Percentiles rank a stretch among this genome's conserved stretches.
Evolutionary conservation across 768 basidiomycete species (phyloP).

Genomic region (Psilocybe tampanensis): DNA sequence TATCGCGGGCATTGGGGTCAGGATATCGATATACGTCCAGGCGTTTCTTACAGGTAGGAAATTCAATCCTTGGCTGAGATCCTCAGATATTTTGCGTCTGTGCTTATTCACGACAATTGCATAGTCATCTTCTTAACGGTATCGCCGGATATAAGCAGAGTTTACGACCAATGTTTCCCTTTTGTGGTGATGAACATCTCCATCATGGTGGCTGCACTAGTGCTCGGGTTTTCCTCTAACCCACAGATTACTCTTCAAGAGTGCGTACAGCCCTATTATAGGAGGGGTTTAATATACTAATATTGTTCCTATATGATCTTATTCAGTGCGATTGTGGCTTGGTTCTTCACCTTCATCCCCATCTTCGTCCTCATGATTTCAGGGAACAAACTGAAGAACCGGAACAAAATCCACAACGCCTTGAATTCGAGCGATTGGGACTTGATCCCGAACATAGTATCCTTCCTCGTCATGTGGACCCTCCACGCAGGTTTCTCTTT

Average conservation of each 20-base stretch:
- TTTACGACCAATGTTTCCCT: neutral
- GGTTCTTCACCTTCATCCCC: neutral
- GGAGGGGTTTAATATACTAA: no score
- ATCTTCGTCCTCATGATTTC: neutral
- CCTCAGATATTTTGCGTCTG: no score
- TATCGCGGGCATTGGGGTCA: neutral
- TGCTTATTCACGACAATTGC: no score
- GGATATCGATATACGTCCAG: neutral
- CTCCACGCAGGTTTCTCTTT: neutral
- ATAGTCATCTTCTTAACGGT: no score
- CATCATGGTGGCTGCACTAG: neutral
- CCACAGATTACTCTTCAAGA: no score
- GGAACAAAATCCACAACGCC: neutral
- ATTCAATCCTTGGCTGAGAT: no score
- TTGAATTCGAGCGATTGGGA: conserved; percentile 1
- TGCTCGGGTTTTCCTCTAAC: neutral
- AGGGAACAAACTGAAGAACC: neutral
- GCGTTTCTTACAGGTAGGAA: neutral
- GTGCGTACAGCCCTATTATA: no score
- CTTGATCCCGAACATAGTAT: neutral
- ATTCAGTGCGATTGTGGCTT: neutral
- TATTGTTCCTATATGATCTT: neutral
- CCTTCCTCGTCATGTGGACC: neutral
- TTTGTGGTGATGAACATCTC: conserved; percentile 2
- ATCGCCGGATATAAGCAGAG: neutral